These are phyloP conservation scores for Calocybe gangraenosa DNA, from an alignment of 768 basidiomycete species.

Conservation along the genomic window DNA sequence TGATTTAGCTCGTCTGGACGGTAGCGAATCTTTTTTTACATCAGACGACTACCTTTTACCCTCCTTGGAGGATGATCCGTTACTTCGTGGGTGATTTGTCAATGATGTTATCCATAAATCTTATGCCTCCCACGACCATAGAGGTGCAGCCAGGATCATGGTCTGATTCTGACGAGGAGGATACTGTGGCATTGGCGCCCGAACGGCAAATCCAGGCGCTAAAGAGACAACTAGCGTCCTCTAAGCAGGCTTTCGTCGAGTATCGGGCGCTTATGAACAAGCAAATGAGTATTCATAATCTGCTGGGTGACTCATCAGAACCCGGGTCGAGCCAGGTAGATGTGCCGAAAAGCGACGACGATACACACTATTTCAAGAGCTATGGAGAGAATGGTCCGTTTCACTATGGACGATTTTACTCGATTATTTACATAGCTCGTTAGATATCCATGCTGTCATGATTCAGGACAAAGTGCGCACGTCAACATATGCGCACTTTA, in stretches of 20 bases:
- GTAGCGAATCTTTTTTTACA: slow-evolving; percentile 57
- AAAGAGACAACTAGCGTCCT: slow-evolving; percentile 55
- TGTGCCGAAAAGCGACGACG: slow-evolving; percentile 65
- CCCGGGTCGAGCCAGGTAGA: slow-evolving; percentile 21
- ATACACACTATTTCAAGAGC: slow-evolving; percentile 90
- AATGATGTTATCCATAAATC: background rate
- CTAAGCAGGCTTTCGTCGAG: slow-evolving; percentile 58
- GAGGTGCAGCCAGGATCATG: slow-evolving; percentile 68
- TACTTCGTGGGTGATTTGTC: slow-evolving; percentile 66
- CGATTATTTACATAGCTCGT: background rate
- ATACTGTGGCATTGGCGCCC: slow-evolving; percentile 26
- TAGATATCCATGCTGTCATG: slow-evolving; percentile 96
- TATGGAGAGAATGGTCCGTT: slow-evolving; percentile 80
- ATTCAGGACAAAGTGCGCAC: slow-evolving; percentile 94
- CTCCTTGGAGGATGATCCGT: slow-evolving; percentile 78
- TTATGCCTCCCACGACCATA: slow-evolving; percentile 22
- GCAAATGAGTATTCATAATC: slow-evolving; percentile 41
- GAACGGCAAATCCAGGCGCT: slow-evolving; percentile 49
- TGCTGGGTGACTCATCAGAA: slow-evolving; percentile 40
- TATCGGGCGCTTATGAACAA: slow-evolving; percentile 56
- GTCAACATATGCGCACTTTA: slow-evolving; percentile 88
- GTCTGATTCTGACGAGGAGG: slow-evolving; percentile 75
- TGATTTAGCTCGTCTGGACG: slow-evolving; percentile 44
- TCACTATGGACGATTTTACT: background rate
- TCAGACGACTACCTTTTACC: slow-evolving; percentile 84